phyloP scores from a whole-genome alignment of 495 filamentous ascomycete species.

The Acidomyces sp. region DNA sequence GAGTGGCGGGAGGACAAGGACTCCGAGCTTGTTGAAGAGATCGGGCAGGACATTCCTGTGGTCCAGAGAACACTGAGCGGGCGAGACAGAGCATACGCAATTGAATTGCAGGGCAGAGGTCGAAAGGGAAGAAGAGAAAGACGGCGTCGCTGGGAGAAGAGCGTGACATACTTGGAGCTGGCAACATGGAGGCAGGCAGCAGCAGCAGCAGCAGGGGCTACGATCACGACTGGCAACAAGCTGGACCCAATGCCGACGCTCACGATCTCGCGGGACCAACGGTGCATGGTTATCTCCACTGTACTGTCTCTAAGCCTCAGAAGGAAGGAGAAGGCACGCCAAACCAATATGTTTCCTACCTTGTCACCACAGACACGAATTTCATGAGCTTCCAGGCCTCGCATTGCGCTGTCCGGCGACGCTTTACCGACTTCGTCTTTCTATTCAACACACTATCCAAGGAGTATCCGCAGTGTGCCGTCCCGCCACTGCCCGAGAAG shows the following conservation, averaged over 20 bases:
- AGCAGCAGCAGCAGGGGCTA: conserved; percentile 17
- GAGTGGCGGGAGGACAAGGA: too few relatives aligned
- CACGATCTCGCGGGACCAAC: conserved; percentile 19
- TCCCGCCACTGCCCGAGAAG: conserved; percentile 92
- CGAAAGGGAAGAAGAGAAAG: too few relatives aligned
- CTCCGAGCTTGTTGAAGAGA: too few relatives aligned
- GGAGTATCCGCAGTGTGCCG: conserved; percentile 82
- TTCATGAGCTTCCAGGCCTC: conserved; percentile 82
- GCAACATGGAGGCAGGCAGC: conserved; percentile 13
- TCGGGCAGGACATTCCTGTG: too few relatives aligned
- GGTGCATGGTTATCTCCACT: conserved; percentile 60
- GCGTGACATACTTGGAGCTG: neutral
- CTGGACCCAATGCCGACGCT: conserved; percentile 18
- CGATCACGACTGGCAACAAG: conserved; percentile 18
- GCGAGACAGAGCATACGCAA: too few relatives aligned
- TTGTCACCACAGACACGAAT: conserved; percentile 82
- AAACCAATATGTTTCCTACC: conserved; percentile 89
- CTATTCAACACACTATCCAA: conserved; percentile 77
- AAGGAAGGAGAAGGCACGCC: conserved; percentile 97
- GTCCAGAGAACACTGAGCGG: too few relatives aligned
- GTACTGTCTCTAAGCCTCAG: conserved; percentile 62
- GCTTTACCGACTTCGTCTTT: conserved; percentile 96
- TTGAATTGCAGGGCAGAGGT: too few relatives aligned
- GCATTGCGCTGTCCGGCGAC: conserved; percentile 61
- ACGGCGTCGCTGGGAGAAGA: too few relatives aligned